Evolutionary conservation across 2,329 filamentous ascomycete species (phyloP).

Genomic region (Penicillium sp.): DNA sequence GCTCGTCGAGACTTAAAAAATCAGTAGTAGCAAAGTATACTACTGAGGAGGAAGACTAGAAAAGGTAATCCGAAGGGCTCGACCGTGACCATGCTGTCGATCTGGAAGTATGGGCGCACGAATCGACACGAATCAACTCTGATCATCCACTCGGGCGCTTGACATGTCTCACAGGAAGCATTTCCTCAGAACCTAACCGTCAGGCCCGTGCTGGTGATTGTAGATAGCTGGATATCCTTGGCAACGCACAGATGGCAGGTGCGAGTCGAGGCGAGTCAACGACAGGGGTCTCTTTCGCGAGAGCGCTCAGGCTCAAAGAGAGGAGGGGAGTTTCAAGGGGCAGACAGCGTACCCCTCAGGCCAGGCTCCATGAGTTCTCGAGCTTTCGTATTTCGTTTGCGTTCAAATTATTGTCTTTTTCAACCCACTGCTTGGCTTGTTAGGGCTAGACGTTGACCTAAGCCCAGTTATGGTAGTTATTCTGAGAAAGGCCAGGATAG

Average conservation of each 20-base stretch:
- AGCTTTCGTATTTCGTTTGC: background rate
- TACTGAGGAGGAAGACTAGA: background rate
- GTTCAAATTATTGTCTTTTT: background rate
- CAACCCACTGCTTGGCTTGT: background rate
- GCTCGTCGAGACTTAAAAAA: background rate
- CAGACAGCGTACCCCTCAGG: background rate
- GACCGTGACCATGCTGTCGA: conserved; percentile 20
- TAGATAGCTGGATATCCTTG: background rate
- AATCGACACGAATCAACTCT: conserved; percentile 21
- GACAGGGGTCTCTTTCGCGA: conserved; percentile 4
- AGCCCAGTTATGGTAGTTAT: background rate
- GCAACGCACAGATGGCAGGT: conserved; percentile 4
- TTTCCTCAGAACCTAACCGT: background rate
- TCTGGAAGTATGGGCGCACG: conserved; percentile 15
- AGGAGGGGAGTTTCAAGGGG: conserved; percentile 13
- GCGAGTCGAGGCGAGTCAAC: background rate
- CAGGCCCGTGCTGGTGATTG: background rate
- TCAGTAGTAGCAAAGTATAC: background rate
- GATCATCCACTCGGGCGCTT: conserved; percentile 21
- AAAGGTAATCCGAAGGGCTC: conserved; percentile 15
- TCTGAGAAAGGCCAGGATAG: background rate
- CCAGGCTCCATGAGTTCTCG: background rate
- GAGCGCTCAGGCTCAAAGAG: background rate
- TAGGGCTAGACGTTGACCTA: background rate
- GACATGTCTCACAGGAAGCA: background rate